These are phyloP conservation scores for Phoma herbarum DNA, from an alignment of 2,329 filamentous ascomycete genomes.

Conservation along the genomic window DNA sequence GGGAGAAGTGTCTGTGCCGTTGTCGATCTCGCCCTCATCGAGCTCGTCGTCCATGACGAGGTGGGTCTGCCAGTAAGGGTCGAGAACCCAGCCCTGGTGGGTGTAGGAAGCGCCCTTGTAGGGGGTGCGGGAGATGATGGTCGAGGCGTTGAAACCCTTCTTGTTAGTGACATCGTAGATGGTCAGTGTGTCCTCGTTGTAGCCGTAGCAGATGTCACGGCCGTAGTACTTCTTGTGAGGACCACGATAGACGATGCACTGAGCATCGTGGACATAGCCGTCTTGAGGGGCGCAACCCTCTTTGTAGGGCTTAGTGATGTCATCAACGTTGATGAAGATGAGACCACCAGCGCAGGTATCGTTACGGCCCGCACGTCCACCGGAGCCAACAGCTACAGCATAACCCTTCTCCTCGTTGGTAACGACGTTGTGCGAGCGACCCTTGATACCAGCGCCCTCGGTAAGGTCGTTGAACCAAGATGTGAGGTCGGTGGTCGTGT, in stretches of 20 bases:
- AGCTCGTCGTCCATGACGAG: conserved; percentile 52
- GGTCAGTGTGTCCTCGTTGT: conserved; percentile 64
- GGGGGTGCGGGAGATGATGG: conserved; percentile 64
- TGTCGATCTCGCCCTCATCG: conserved; percentile 49
- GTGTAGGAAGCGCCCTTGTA: conserved; percentile 66
- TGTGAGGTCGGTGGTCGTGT: conserved; percentile 40
- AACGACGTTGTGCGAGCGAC: conserved; percentile 50
- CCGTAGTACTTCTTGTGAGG: conserved; percentile 61
- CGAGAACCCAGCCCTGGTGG: conserved; percentile 66
- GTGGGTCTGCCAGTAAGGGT: conserved; percentile 48
- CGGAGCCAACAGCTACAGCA: conserved; percentile 47
- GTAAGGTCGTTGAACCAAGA: conserved; percentile 40
- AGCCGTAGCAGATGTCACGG: conserved; percentile 65
- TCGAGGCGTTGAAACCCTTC: conserved; percentile 62
- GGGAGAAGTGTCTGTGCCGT: conserved; percentile 24
- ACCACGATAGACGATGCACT: conserved; percentile 66
- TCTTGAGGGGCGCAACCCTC: conserved; percentile 64
- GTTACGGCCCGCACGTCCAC: conserved; percentile 41
- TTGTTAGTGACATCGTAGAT: conserved; percentile 64
- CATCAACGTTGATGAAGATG: conserved; percentile 66
- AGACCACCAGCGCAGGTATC: conserved; percentile 60
- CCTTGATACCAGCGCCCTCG: conserved; percentile 30
- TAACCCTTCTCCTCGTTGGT: conserved; percentile 48
- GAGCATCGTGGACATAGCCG: conserved; percentile 68
- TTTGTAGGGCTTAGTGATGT: conserved; percentile 56